Base-by-base conservation (phyloP, 345 rosid genomes). In the Camelina laxa region DNA sequence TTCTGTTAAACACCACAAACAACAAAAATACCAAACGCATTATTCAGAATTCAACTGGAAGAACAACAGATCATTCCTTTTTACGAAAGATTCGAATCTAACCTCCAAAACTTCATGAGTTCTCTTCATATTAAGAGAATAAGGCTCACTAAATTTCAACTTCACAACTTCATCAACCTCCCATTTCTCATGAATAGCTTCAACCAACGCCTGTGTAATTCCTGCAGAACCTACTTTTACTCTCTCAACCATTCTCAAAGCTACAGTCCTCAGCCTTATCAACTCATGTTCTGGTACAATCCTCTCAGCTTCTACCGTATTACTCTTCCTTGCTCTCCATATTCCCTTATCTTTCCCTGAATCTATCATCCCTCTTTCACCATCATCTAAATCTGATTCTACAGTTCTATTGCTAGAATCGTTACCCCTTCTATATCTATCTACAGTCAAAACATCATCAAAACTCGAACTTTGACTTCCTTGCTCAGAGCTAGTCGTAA, bases 241-340 rank as follows among this genome's bases (percentile, higher is more conserved):
- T 82, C 98, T 89, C 84, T 89, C 96, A 48, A 85, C 70, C 94
- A 88, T 93, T 82, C 96, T 85, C 79, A 91, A 70, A 22, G 98
- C 81, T 73, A 88, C 31, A 21, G 83, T 88, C 82, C 97, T 86
- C 9, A 89, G 82, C 88, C 97, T 86, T 79, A 14, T 84, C 53
- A 93, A 58, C 74, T 93, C 96, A 58, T 88, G 90, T 65, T 84
- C 94, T 1, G 98, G 97, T 60, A 91, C 56, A 17, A 65, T 64
- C 33, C 68, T 83, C 85, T 88, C 91, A 0, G 89, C 94, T 75
- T 81, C 73, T 64, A 80, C 75, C 0, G 90, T 77, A 51, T 84
- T 83, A 67, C 86, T 85, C 74, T 58, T 82, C 81, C 14, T 84
- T 74, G 68, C 73, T 81, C 67, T 81, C 84, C 73, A 73, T 50